Evolutionary conservation across 23 red algal genomes (phyloP).

Genomic region (Gracilaria domingensis): DNA sequence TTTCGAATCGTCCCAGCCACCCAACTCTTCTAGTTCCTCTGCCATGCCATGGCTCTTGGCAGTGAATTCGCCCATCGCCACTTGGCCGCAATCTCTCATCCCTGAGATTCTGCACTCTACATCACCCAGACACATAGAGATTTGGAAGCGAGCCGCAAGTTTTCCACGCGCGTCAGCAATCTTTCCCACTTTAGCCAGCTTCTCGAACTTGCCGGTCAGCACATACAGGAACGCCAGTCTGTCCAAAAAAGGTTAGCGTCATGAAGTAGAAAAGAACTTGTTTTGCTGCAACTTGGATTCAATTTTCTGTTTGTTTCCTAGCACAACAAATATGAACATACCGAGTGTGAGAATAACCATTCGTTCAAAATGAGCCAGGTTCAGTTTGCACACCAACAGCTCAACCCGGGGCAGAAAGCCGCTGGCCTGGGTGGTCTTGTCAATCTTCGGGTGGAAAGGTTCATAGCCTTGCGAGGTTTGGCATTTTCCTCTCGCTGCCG

Average conservation of each 20-base stretch:
- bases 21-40: no score
- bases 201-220: conserved; percentile 93
- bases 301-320: no score
- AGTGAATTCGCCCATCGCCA: conserved; percentile 73
- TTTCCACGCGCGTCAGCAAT: conserved; percentile 89
- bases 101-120: conserved; percentile 60
- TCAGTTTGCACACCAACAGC: conserved; percentile 68
- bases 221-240: conserved; percentile 95
- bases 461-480: no score
- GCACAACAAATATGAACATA: no score
- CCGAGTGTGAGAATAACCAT: no score
- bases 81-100: conserved; percentile 83
- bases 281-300: no score
- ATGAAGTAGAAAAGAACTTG: no score
- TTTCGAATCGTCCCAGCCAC: no score
- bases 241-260: no score
- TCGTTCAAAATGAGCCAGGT: conserved; percentile 68
- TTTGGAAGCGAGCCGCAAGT: conserved; percentile 86
- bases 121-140: conserved; percentile 89
- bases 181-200: no score
- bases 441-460: conserved; percentile 40
- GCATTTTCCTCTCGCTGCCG: conserved; percentile 57
- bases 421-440: conserved; percentile 23
- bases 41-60: no score
- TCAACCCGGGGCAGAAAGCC: conserved; percentile 63